Evolutionary conservation across 345 rosid species (phyloP).

Genomic region (Eucalyptus sp.): DNA sequence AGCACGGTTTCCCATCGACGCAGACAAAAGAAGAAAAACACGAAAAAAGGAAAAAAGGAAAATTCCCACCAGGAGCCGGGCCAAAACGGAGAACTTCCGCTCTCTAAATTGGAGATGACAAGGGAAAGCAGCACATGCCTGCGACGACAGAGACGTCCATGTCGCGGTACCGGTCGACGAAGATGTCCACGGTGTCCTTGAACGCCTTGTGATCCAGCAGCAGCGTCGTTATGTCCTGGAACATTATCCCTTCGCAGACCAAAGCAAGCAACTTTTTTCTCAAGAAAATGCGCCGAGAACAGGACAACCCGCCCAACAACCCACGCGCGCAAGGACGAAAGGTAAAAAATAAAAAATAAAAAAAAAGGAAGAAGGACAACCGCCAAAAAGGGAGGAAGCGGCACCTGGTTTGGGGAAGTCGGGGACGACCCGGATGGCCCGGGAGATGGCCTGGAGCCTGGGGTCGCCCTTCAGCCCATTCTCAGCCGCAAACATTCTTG

Average conservation of each 20-base stretch:
- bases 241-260: constrained; percentile 65
- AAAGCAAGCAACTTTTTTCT: neutral
- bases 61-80: neutral
- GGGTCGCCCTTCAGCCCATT: constrained; percentile 74
- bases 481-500: constrained; percentile 57
- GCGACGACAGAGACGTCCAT: constrained; percentile 90
- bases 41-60: neutral
- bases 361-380: neutral
- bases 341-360: fast-evolving
- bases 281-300: neutral
- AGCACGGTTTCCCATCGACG: neutral
- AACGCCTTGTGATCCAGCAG: constrained; percentile 84
- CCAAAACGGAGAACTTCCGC: neutral
- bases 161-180: constrained; percentile 86
- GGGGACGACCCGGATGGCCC: constrained; percentile 64
- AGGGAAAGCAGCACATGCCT: constrained; percentile 28
- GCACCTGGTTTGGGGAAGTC: constrained; percentile 69
- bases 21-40: neutral
- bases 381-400: neutral
- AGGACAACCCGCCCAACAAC: neutral
- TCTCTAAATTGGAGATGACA: neutral
- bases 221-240: constrained; percentile 92
- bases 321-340: no score
- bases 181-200: constrained; percentile 77
- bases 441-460: constrained; percentile 47